Conservation (phyloP, 2,329 filamentous ascomycete genomes). For the Paraphaeosphaeria sporulosa region DNA sequence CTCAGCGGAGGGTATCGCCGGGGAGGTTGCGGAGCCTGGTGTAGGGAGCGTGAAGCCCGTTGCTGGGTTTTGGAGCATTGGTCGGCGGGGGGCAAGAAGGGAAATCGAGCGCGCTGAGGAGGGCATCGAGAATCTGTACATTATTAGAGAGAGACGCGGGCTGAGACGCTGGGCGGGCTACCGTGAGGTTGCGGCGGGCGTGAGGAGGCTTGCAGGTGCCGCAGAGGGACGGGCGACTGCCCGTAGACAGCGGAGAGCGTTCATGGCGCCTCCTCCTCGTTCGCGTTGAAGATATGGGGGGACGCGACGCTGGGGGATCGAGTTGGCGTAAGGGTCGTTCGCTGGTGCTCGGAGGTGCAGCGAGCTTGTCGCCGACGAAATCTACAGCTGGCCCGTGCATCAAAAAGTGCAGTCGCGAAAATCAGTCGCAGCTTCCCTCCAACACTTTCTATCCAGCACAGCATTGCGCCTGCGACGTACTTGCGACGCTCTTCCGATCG, state of each 20-base stretch:
- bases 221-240: slow-evolving; percentile 31
- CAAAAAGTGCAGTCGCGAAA: slow-evolving; percentile 36
- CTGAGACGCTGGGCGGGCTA: slow-evolving; percentile 17
- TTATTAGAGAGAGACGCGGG: neutral
- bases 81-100: slow-evolving; percentile 36
- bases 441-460: neutral
- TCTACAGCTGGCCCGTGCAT: slow-evolving; percentile 32
- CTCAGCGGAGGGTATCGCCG: slow-evolving; percentile 23
- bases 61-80: slow-evolving; percentile 32
- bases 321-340: neutral
- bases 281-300: neutral
- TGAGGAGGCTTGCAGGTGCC: slow-evolving; percentile 28
- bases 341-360: slow-evolving; percentile 21
- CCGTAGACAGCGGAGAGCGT: slow-evolving; percentile 42
- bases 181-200: slow-evolving; percentile 32
- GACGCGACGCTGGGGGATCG: neutral
- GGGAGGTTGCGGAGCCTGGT: slow-evolving; percentile 25
- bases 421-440: slow-evolving; percentile 13
- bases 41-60: slow-evolving; percentile 25
- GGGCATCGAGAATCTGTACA: slow-evolving; percentile 16
- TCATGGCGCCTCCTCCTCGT: slow-evolving; percentile 34
- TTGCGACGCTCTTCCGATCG: neutral
- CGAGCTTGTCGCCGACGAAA: slow-evolving; percentile 22
- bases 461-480: slow-evolving; percentile 4
- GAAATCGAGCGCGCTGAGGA: slow-evolving; percentile 35